These are phyloP conservation scores for Hibiscus tridactylites DNA, from an alignment of 345 rosid species.

Conservation along the genomic window DNA sequence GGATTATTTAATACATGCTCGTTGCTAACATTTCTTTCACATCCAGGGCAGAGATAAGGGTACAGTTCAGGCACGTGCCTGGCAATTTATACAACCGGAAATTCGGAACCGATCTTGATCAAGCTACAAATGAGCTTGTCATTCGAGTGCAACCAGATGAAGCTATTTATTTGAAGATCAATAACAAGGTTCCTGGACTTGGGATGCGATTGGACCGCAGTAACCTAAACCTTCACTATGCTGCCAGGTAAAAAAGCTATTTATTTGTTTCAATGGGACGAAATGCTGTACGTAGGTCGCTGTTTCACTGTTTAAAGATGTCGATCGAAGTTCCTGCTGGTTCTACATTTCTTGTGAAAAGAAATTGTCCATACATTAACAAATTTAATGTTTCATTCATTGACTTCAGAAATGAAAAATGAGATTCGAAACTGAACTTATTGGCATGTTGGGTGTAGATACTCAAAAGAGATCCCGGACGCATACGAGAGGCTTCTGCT, in stretches of 20 bases:
- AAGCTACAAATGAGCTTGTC: conserved; percentile 89
- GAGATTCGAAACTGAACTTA: background rate
- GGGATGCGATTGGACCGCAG: conserved; percentile 96
- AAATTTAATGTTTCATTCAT: background rate
- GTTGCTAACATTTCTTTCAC: background rate
- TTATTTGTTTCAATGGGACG: too few species aligned
- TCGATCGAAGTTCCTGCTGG: background rate
- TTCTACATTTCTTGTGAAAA: background rate
- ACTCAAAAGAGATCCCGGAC: conserved; percentile 94
- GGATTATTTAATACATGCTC: background rate
- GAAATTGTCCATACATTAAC: background rate
- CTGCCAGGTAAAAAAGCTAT: conserved; percentile 52
- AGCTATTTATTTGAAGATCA: conserved; percentile 92
- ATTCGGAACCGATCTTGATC: conserved; percentile 75
- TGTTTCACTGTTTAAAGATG: background rate
- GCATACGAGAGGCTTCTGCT: conserved; percentile 95
- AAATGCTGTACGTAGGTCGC: background rate
- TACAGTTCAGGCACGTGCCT: conserved; percentile 96
- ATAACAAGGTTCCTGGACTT: conserved; percentile 95
- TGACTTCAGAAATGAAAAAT: background rate
- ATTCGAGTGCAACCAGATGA: conserved; percentile 96
- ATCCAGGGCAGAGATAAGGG: conserved; percentile 91
- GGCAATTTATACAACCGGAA: conserved; percentile 81
- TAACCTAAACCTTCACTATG: conserved; percentile 79
- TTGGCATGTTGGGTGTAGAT: conserved; percentile 29